These are phyloP conservation scores for Penicillium odoratum DNA, from an alignment of 495 filamentous ascomycete species.

Conservation along the genomic window DNA sequence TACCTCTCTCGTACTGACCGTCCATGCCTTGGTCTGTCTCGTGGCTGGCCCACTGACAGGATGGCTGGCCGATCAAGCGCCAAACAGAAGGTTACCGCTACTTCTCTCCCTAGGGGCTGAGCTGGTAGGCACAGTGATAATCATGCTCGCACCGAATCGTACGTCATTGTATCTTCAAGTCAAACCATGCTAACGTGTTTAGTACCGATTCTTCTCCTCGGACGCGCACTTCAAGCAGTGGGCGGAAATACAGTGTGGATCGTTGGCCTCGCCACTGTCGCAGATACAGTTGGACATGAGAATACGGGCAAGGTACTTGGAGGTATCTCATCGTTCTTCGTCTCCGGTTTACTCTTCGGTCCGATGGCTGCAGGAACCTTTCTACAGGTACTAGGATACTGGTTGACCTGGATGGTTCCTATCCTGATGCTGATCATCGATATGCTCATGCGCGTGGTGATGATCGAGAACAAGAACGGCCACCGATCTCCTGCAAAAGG, in stretches of 20 bases:
- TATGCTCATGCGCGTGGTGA: constrained; percentile 20
- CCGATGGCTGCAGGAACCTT: constrained; percentile 16
- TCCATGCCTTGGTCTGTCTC: constrained; percentile 12
- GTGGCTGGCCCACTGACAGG: constrained; percentile 13
- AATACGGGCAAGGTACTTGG: constrained; percentile 15
- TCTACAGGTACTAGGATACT: constrained; percentile 19
- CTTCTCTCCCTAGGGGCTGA: neutral
- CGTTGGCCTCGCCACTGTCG: constrained; percentile 19
- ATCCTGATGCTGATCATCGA: constrained; percentile 17
- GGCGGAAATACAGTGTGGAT: constrained; percentile 22
- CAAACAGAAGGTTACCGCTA: neutral
- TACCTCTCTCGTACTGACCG: constrained; percentile 22
- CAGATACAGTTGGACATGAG: constrained; percentile 16
- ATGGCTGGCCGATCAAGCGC: constrained; percentile 12
- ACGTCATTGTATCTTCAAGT: neutral
- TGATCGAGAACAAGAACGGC: constrained; percentile 20
- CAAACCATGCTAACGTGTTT: neutral
- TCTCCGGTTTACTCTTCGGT: constrained; percentile 8
- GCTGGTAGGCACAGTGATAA: constrained; percentile 1
- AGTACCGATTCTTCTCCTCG: constrained; percentile 14
- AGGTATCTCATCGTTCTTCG: constrained; percentile 8
- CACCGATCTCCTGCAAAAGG: neutral
- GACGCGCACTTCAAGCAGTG: constrained; percentile 17
- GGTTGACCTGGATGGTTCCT: constrained; percentile 15
- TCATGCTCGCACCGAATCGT: constrained; percentile 2